Conservation (phyloP, 225 moss, liverwort and hornwort genomes). For the Physcomitrellopsis africana region DNA sequence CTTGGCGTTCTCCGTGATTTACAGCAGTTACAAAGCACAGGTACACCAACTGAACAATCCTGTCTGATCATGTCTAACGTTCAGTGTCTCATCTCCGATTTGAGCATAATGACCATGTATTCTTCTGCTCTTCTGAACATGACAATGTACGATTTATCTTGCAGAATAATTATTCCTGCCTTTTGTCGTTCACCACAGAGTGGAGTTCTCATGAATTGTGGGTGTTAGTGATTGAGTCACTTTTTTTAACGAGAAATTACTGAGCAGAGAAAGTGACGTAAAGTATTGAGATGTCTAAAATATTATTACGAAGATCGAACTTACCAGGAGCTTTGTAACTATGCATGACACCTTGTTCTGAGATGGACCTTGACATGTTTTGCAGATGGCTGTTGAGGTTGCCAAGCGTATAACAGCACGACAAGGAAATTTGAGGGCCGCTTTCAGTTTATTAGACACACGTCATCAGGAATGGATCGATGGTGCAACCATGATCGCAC, state of each 20-base stretch:
- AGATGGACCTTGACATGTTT: not conserved
- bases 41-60: constrained; percentile 36
- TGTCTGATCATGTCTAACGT: not conserved
- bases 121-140: not conserved
- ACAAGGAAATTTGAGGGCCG: constrained; percentile 80
- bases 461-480: constrained; percentile 86
- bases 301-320: not conserved
- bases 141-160: not conserved
- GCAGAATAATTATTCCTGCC: not conserved
- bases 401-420: constrained; percentile 73
- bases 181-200: not conserved
- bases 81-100: not conserved
- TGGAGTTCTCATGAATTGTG: not conserved
- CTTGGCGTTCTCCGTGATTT: constrained; percentile 87
- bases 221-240: not conserved
- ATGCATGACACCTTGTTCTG: constrained; percentile 2
- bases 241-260: not conserved
- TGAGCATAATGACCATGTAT: not conserved
- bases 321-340: not conserved
- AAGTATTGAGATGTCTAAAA: constrained; percentile 1
- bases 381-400: constrained; percentile 80
- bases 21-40: constrained; percentile 96
- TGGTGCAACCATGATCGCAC: constrained; percentile 83
- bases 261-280: not conserved
- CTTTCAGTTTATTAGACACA: constrained; percentile 76